Percentiles rank a stretch among this genome's conserved stretches.
Evolutionary conservation across 106 monocot genomes (phyloP).

Genomic region (Acorus calamus): DNA sequence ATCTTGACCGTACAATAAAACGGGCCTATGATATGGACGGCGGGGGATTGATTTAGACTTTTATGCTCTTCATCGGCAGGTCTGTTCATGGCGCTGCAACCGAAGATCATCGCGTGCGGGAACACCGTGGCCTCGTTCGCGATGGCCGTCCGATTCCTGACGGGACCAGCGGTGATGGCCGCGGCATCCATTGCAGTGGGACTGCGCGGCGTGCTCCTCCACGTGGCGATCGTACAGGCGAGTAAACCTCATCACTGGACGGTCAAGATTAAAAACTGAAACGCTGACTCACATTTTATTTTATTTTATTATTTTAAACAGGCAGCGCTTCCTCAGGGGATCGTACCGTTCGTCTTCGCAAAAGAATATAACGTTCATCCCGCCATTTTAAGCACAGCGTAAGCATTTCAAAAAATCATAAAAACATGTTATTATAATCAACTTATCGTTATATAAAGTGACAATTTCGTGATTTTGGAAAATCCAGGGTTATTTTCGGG

Average conservation of each 20-base stretch:
- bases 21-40: too few relatives aligned
- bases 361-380: conserved; percentile 6
- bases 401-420: neutral
- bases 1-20: too few relatives aligned
- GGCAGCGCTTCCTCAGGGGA: conserved; percentile 9
- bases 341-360: conserved; percentile 7
- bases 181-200: conserved; percentile 59
- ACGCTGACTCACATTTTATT: neutral
- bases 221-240: conserved; percentile 80
- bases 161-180: conserved; percentile 73
- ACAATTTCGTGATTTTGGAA: neutral
- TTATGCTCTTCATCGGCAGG: conserved; percentile 17
- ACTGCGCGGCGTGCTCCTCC: conserved; percentile 48
- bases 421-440: neutral
- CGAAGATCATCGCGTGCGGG: conserved; percentile 68
- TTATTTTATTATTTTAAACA: neutral
- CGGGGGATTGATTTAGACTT: too few relatives aligned
- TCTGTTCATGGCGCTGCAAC: conserved; percentile 80
- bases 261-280: too few relatives aligned
- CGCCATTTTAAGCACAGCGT: conserved; percentile 5
- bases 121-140: conserved; percentile 40
- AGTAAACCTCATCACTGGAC: neutral
- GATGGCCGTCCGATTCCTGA: conserved; percentile 68
- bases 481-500: conserved; percentile 28
- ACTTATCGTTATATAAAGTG: too few relatives aligned